Evolutionary conservation across 257 asterid species (phyloP).

Genomic region (Scutellaria barbata): DNA sequence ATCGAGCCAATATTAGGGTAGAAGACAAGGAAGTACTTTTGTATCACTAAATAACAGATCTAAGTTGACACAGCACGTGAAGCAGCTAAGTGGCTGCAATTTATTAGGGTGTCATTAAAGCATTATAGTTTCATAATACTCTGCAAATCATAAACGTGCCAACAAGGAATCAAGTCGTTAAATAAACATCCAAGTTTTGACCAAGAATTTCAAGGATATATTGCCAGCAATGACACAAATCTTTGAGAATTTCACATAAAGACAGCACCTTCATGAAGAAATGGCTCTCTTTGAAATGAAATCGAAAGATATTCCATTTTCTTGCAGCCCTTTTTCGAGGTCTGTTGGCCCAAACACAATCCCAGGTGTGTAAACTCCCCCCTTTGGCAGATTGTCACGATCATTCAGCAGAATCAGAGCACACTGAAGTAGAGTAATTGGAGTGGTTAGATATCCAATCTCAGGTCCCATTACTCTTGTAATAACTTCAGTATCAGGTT

Average conservation of each 20-base stretch:
- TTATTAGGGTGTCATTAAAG: no score
- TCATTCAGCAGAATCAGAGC: slow-evolving; percentile 63
- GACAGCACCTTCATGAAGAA: slow-evolving; percentile 14
- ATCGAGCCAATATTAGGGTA: no score
- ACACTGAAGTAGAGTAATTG: slow-evolving; percentile 74
- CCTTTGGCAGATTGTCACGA: slow-evolving; percentile 67
- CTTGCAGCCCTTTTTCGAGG: slow-evolving; percentile 71
- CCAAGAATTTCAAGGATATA: background rate
- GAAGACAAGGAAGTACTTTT: no score
- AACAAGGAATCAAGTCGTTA: background rate
- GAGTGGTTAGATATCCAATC: slow-evolving; percentile 87
- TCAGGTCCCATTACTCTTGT: slow-evolving; percentile 95
- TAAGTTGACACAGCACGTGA: no score
- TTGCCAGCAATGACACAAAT: no score
- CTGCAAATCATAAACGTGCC: no score
- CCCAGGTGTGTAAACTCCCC: slow-evolving; percentile 92
- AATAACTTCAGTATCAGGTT: slow-evolving; percentile 72
- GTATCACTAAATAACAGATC: no score
- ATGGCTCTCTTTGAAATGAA: slow-evolving; percentile 63
- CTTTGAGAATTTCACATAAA: background rate
- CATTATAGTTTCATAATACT: no score
- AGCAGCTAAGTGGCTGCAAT: no score
- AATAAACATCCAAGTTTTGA: background rate
- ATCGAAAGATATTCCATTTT: slow-evolving; percentile 80
- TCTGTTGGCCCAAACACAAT: slow-evolving; percentile 82